Evolutionary conservation across 169 alveolate species (phyloP).

Genomic region (Plasmodium ovale): DNA sequence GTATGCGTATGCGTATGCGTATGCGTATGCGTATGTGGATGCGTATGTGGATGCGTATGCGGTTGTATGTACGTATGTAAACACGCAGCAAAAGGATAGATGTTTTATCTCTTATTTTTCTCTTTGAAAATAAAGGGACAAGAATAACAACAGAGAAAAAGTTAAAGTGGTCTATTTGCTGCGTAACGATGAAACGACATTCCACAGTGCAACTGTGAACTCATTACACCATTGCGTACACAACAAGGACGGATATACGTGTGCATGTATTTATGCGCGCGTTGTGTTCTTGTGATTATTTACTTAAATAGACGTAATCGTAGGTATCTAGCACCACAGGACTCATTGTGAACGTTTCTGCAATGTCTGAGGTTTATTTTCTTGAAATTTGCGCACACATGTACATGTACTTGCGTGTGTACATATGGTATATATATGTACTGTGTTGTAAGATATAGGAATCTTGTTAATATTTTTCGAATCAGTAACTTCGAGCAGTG

Average conservation of each 20-base stretch:
- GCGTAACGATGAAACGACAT: no score
- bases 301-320: conserved; percentile 52
- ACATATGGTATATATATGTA: conserved; percentile 7
- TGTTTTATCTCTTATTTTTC: not conserved
- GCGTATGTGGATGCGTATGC: no score
- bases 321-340: conserved; percentile 26
- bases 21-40: no score
- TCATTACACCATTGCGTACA: no score
- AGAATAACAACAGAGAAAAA: no score
- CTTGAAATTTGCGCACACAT: not conserved
- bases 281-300: conserved; percentile 2
- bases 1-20: no score
- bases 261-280: not conserved
- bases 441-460: not conserved
- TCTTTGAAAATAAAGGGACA: not conserved
- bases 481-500: not conserved
- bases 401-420: not conserved
- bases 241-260: not conserved
- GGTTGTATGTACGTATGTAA: no score
- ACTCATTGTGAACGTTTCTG: not conserved
- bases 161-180: no score
- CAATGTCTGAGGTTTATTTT: not conserved
- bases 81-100: not conserved
- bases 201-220: no score
- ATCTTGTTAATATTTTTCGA: conserved; percentile 4